Conservation (phyloP, 192 early-diverging fungal genomes). For the Backusella circina region DNA sequence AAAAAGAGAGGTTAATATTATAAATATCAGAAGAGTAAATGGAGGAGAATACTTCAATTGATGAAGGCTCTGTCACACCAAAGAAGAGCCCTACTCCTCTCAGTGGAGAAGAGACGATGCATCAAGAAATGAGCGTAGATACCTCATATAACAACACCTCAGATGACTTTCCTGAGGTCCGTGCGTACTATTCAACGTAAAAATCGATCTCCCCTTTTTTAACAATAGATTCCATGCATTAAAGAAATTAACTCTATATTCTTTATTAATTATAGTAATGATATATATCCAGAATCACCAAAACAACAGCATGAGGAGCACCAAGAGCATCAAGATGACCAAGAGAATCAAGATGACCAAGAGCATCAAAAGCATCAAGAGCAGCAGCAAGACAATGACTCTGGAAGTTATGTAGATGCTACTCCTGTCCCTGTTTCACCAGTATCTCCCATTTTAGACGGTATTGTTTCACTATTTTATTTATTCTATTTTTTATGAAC, state of each 20-base stretch:
- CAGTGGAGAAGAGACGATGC: not conserved
- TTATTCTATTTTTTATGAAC: not conserved
- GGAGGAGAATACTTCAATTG: not conserved
- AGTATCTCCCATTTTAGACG: not conserved
- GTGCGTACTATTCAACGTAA: constrained; percentile 28
- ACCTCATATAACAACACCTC: not conserved
- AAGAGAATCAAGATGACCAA: no score
- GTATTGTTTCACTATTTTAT: not conserved
- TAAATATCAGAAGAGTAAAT: not conserved
- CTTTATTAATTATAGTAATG: not conserved
- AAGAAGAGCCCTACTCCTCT: not conserved
- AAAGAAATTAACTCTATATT: not conserved
- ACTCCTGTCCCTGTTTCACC: not conserved
- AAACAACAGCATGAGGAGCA: not conserved
- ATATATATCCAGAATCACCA: not conserved
- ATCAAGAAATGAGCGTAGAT: not conserved
- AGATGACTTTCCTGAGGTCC: constrained; percentile 20
- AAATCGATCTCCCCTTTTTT: not conserved
- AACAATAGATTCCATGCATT: not conserved
- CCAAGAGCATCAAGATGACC: not conserved
- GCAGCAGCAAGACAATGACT: not conserved
- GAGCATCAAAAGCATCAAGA: not conserved
- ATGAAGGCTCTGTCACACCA: not conserved
- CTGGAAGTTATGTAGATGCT: not conserved
- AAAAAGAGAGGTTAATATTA: not conserved